Base-by-base conservation (phyloP, 345 rosid species). In the Camelina neglecta region DNA sequence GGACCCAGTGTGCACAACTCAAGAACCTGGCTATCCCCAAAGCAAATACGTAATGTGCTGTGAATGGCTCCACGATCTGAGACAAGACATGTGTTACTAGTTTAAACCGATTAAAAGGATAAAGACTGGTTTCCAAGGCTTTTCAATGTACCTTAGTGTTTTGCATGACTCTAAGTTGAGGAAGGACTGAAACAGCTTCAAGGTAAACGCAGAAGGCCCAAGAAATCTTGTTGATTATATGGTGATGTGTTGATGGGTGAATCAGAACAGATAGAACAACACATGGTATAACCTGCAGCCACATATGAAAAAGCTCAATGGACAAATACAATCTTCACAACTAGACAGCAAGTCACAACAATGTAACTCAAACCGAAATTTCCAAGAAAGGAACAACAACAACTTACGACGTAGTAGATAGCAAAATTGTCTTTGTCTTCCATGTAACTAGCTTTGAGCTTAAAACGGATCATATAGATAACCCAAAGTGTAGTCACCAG, bases 181-280 rank as follows among this genome's bases (percentile, higher is more conserved):
- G 97, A 59, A 89, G 80, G 11, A 93, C 97, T 49, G 97, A 91
- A 77, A 89, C 89, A 67, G 97, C 93, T 83, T 93, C 98, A 51
- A 93, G 91, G 76, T 93, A 93, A 65, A 93, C 97, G 69, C 97
- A 91, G 69, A 91, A 93, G 8, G 93, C 93, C 97, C 98, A 93
- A 55, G 76, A 82, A 45, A 91, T 82, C 76, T 92, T 85, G 71
- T 93, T 88, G 64, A 93, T 8, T 39, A 83, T 29, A 58, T 88
- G 74, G 69, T 93, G 96, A 44, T 83, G 84, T 44, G 93, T 93
- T 69, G 98, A 75, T 29, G 98, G 98, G 70, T 93, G 98, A 74
- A 91, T 68, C 0, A 91, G 20, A 2, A 89, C 31, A 1, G 98
- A 86, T 47, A 89, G 56, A 74, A 86, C 74, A 59, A 79, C 88